Evolutionary conservation across 2,329 filamentous ascomycete species (phyloP).

Genomic region (Trichothecium roseum): DNA sequence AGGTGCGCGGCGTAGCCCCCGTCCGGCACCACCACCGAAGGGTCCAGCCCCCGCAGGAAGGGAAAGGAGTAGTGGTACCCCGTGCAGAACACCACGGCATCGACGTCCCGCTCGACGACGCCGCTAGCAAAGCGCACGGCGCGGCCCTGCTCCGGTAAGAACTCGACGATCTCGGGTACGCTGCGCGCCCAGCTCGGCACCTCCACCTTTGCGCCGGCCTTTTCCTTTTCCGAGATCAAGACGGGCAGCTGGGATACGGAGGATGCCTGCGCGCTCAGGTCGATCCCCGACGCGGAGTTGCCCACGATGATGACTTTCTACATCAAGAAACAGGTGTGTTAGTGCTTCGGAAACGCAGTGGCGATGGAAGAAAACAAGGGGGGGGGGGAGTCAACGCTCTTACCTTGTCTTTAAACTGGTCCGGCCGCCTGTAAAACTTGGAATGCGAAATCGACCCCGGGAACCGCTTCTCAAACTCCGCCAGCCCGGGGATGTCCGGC

Average conservation of each 20-base stretch:
- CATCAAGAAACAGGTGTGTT: slow-evolving; percentile 22
- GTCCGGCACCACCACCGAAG: slow-evolving; percentile 45
- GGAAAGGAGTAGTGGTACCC: slow-evolving; percentile 79
- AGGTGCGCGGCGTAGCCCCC: slow-evolving; percentile 57
- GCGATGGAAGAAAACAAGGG: not conserved
- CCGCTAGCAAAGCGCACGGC: slow-evolving; percentile 54
- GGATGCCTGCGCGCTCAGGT: slow-evolving; percentile 57
- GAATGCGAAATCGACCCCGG: slow-evolving; percentile 48
- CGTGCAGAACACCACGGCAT: slow-evolving; percentile 72
- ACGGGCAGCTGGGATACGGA: slow-evolving; percentile 41
- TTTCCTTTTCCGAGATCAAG: slow-evolving; percentile 39
- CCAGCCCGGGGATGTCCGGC: slow-evolving; percentile 44
- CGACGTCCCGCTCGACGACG: slow-evolving; percentile 51
- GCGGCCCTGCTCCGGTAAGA: slow-evolving; percentile 26
- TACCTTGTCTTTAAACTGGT: slow-evolving; percentile 21
- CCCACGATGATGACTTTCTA: slow-evolving; percentile 60
- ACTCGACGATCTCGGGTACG: slow-evolving; percentile 36
- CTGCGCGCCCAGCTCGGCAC: slow-evolving; percentile 18
- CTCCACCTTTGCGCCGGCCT: slow-evolving; percentile 10
- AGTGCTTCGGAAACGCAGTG: not conserved
- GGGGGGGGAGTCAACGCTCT: no score
- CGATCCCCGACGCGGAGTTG: slow-evolving; percentile 60
- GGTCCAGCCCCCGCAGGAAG: slow-evolving; percentile 40
- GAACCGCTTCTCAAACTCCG: slow-evolving; percentile 37
- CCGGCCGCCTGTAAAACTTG: slow-evolving; percentile 51